Evolutionary conservation across 2,329 filamentous ascomycete genomes (phyloP).

Genomic region (Diatrype stigma): DNA sequence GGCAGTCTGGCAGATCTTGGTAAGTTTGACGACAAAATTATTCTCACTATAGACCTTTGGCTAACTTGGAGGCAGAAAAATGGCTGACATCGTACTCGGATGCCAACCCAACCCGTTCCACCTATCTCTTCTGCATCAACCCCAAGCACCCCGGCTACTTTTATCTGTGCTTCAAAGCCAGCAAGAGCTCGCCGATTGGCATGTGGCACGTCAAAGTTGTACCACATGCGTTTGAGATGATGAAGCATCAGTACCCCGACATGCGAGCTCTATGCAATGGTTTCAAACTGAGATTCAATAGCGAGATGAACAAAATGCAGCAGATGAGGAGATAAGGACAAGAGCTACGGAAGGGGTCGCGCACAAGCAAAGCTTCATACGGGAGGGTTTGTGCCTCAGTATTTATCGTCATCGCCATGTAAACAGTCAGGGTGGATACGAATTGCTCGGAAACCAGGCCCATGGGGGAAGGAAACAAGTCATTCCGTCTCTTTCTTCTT

Average conservation of each 20-base stretch:
- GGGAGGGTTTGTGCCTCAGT: not conserved
- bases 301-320: constrained; percentile 60
- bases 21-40: constrained; percentile 45
- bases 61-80: constrained; percentile 58
- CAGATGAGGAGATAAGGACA: constrained; percentile 26
- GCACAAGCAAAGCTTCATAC: not conserved
- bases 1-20: constrained; percentile 77
- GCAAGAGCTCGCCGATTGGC: constrained; percentile 65
- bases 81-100: constrained; percentile 96
- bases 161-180: constrained; percentile 93
- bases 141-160: constrained; percentile 92
- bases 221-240: constrained; percentile 87
- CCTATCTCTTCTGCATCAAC: constrained; percentile 95
- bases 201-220: constrained; percentile 86
- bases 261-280: constrained; percentile 95
- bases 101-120: constrained; percentile 88
- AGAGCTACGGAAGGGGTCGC: not conserved
- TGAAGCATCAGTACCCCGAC: constrained; percentile 85
- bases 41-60: not conserved
- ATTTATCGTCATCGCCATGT: not conserved
- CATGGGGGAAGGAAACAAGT: too few species aligned
- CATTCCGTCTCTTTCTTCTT: too few species aligned
- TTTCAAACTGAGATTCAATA: constrained; percentile 79
- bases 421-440: too few species aligned
- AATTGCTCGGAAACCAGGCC: too few species aligned